Base-by-base conservation (phyloP, 2,329 filamentous ascomycete species). In the Beauveria sp. region DNA sequence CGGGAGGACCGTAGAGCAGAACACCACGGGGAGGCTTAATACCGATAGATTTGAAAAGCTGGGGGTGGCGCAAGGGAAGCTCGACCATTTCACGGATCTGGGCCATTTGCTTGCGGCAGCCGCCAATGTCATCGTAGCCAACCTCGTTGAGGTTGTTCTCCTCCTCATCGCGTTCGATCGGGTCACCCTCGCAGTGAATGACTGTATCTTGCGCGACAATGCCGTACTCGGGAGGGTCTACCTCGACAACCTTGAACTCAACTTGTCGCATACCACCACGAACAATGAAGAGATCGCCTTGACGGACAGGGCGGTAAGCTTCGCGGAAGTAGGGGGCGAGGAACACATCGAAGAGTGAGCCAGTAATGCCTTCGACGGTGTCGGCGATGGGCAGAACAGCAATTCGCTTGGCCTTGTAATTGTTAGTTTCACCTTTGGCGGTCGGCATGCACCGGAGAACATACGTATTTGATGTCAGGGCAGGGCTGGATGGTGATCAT, bases 41-140 rank as follows among this genome's bases (percentile, higher is more conserved):
- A 86, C 94, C 94, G 72, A 99, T 97, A 46, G 93, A 97, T 84
- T 97, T 99, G 89, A 99, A 99, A 55, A 99, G 89, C 77, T 97
- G 94, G 63, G 94, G 94, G 78, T 99, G 94, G 72, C 94, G 88
- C 64, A 99, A 85, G 64, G 94, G 94, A 68, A 99, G 83, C 83
- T 99, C 94, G 66, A 99, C 94, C 83, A 99, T 87, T 77, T 99
- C 94, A 74, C 94, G 91, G 70, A 99, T 96, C 82, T 99, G 94
- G 65, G 94, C 94, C 94, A 99, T 97, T 80, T 99, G 94, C 82
- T 99, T 99, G 73, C 94, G 86, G 85, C 94, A 97, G 68, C 94
- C 94, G 84, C 94, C 94, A 78, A 99, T 99, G 73, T 99, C 94
- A 71, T 99, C 94, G 74, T 99, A 99, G 54, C 94, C 94, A 67